phyloP scores from a whole-genome alignment of 129 eudicot species.

The Pittosporum tobira region DNA sequence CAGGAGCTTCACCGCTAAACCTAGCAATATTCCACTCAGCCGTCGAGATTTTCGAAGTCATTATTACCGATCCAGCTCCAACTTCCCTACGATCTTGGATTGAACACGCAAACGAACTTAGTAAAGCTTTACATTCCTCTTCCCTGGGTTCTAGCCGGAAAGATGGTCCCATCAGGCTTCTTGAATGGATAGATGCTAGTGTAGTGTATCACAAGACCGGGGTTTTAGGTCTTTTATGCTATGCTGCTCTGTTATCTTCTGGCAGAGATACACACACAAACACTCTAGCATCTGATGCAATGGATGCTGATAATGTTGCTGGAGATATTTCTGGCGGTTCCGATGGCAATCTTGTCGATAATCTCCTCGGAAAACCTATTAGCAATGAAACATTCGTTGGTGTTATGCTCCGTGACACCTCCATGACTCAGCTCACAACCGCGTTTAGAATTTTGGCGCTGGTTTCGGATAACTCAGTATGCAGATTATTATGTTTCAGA shows the following conservation, averaged over 20 bases:
- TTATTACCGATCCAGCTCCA: slow-evolving; percentile 75
- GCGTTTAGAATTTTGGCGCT: slow-evolving; percentile 80
- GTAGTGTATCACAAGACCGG: slow-evolving; percentile 91
- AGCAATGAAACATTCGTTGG: slow-evolving; percentile 82
- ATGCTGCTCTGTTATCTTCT: slow-evolving; percentile 90
- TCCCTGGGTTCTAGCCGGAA: slow-evolving; percentile 96
- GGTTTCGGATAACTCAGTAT: slow-evolving; percentile 82
- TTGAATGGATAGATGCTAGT: slow-evolving; percentile 89
- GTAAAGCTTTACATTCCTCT: slow-evolving; percentile 74
- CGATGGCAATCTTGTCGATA: slow-evolving; percentile 80
- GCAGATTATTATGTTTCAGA: slow-evolving; percentile 7
- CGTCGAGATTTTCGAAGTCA: slow-evolving; percentile 83
- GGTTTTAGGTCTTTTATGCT: slow-evolving; percentile 71
- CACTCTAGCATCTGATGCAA: slow-evolving; percentile 68
- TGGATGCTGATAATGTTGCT: slow-evolving; percentile 78
- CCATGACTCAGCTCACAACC: slow-evolving; percentile 85
- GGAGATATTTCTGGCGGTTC: slow-evolving; percentile 67
- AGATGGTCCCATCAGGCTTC: slow-evolving; percentile 89
- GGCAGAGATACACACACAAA: slow-evolving; percentile 93
- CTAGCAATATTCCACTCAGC: slow-evolving; percentile 94
- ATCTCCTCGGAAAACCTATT: slow-evolving; percentile 84
- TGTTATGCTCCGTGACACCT: slow-evolving; percentile 77
- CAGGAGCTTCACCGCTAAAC: slow-evolving; percentile 70
- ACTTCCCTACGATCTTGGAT: slow-evolving; percentile 87
- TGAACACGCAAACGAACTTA: slow-evolving; percentile 81